Conservation (phyloP, 306 rosid species). For the Arachis hypogaea region DNA sequence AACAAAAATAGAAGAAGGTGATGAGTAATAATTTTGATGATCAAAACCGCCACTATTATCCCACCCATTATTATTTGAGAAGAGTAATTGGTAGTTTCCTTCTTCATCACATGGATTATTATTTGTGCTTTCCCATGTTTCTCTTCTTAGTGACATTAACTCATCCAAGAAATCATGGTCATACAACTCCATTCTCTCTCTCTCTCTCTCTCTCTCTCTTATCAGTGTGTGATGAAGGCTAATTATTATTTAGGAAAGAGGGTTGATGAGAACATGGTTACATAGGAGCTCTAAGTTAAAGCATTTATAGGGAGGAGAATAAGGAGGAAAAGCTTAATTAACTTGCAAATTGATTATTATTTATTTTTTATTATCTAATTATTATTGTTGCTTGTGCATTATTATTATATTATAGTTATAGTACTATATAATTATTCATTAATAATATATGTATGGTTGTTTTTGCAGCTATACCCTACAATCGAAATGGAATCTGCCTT, state of each 20-base stretch:
- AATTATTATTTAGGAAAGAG: constrained; percentile 40
- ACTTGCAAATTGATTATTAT: constrained; percentile 34
- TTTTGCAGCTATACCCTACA: constrained; percentile 33
- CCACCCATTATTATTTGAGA: constrained; percentile 22
- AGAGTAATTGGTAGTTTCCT: constrained; percentile 47
- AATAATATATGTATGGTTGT: constrained; percentile 13
- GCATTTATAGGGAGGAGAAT: constrained; percentile 57
- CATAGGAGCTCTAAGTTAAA: constrained; percentile 39
- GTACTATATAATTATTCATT: too few species aligned
- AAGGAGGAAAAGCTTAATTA: constrained; percentile 27
- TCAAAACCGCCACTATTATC: constrained; percentile 46
- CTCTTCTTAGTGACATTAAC: constrained; percentile 57
- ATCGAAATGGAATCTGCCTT: constrained; percentile 49
- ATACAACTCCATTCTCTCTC: constrained; percentile 57
- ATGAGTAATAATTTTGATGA: constrained; percentile 47
- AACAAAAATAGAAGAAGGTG: constrained; percentile 24
- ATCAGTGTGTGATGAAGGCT: constrained; percentile 46
- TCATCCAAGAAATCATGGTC: constrained; percentile 69
- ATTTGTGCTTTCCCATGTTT: constrained; percentile 50
- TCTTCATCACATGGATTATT: constrained; percentile 42
- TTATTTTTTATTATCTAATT: too few species aligned
- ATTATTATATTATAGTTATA: background rate
- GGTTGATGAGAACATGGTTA: constrained; percentile 48
- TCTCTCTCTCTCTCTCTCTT: constrained; percentile 18
- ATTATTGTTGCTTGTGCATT: constrained; percentile 1